These are phyloP conservation scores for Sisymbrium altissimum DNA, from an alignment of 345 rosid species.

Conservation along the genomic window DNA sequence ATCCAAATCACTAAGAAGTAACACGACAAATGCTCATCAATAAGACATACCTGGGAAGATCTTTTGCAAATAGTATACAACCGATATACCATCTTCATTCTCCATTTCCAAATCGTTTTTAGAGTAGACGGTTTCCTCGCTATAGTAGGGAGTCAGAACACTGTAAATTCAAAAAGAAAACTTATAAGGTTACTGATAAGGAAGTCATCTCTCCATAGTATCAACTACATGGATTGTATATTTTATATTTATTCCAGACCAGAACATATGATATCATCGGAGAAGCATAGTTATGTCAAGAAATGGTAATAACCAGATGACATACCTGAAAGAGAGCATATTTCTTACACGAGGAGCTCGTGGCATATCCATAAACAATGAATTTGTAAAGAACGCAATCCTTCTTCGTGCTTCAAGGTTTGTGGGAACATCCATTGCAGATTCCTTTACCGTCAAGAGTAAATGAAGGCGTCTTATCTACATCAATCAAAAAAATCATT, in stretches of 20 bases:
- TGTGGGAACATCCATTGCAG: constrained; percentile 81
- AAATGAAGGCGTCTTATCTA: constrained; percentile 92
- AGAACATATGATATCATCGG: constrained; percentile 4
- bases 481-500: constrained; percentile 7
- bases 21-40: constrained; percentile 14
- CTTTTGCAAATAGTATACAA: constrained; percentile 92
- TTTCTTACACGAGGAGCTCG: constrained; percentile 88
- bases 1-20: constrained; percentile 9
- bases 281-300: not conserved
- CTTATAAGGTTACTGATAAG: constrained; percentile 3
- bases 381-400: constrained; percentile 86
- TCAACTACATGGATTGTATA: constrained; percentile 6
- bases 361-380: constrained; percentile 97
- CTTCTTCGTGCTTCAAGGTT: constrained; percentile 98
- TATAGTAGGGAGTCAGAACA: constrained; percentile 94
- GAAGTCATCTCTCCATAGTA: not conserved
- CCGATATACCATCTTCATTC: constrained; percentile 96
- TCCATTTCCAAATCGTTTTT: constrained; percentile 88
- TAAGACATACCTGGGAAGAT: constrained; percentile 71
- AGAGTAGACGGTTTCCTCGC: constrained; percentile 95
- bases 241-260: not conserved
- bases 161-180: constrained; percentile 42
- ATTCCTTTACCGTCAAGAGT: constrained; percentile 87
- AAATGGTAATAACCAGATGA: constrained; percentile 8
- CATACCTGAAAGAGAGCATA: constrained; percentile 91